These are phyloP conservation scores for Plasmodium fragile DNA, from an alignment of 169 alveolate species.

Conservation along the genomic window DNA sequence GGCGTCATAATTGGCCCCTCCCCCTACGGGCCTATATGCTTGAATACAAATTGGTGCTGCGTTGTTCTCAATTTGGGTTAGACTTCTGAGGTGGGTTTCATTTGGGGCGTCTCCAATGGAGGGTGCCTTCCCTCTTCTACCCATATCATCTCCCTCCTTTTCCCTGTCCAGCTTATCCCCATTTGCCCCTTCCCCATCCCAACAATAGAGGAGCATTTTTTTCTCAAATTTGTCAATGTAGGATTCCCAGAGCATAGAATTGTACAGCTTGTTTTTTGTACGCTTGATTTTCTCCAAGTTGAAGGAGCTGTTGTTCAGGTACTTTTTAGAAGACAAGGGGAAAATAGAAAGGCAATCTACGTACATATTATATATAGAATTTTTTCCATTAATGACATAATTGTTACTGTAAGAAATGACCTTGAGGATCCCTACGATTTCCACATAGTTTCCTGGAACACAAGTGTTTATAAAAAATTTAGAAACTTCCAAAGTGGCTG, in stretches of 20 bases:
- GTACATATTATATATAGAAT: constrained; percentile 61
- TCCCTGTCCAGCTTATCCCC: background rate
- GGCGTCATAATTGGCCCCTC: background rate
- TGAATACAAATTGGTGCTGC: background rate
- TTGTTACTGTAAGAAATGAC: constrained; percentile 41
- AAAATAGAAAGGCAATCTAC: constrained; percentile 65
- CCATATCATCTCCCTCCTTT: background rate
- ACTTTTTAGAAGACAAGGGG: constrained; percentile 60
- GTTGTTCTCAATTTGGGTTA: background rate
- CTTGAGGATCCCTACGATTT: constrained; percentile 56
- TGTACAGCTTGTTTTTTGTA: constrained; percentile 32
- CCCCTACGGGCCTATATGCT: background rate
- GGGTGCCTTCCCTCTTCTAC: background rate
- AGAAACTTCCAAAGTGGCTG: constrained; percentile 47
- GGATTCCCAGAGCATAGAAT: constrained; percentile 57
- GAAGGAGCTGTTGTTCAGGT: constrained; percentile 38
- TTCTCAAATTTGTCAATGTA: constrained; percentile 34
- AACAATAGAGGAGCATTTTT: background rate
- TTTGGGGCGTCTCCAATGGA: background rate
- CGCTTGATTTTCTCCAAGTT: constrained; percentile 33
- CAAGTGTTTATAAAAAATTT: constrained; percentile 64
- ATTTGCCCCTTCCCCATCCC: background rate
- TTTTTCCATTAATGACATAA: constrained; percentile 59
- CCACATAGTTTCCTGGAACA: constrained; percentile 59
- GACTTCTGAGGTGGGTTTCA: background rate